Base-by-base conservation (phyloP, 2,329 filamentous ascomycete species). In the Aspergillus pseudonomiae region DNA sequence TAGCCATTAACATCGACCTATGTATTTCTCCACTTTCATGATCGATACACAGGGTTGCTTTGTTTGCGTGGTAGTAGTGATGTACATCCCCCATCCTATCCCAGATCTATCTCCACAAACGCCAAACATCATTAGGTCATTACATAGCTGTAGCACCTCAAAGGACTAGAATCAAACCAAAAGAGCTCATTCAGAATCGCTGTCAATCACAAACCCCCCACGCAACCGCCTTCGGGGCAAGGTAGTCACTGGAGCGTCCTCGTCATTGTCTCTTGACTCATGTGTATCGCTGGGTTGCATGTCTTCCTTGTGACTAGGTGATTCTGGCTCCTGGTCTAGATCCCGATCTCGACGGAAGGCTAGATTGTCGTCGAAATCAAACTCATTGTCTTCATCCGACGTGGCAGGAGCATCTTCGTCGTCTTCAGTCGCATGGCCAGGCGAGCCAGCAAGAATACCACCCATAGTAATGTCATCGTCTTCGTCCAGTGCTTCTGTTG, bases 181-280 rank as follows among this genome's bases (percentile, higher is more conserved):
- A 57, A 45, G 54, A 50, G 16, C 50, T 66, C 72, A 81, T 63
- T 81, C 79, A 5, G 79, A 80, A 60, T 81, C 79, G 63, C 78
- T 80, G 16, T 80, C 79, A 63, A 81, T 71, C 36, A 81, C 75
- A 67, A 81, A 80, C 4, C 78, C 78, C 28, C 73, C 77, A 54
- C 75, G 73, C 62, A 77, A 74, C 9, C 77, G 75, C 59, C 78
- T 69, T 54, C 75, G 75, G 55, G 69, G 60, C n/a, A 74, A 65
- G 39, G 63, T 64, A 36, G 66, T 71, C n/a, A 74, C 65, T n/a
- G 71, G 70, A 1, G 59, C 63, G 57, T 78, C 76, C 11, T 76
- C 75, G 6, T 78, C 74, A 14, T 74, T 74, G 24, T 74, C 73
- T 4, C 64, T 65, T n/a, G 34, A 30, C 16, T 50, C 67, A 14